Conservation (phyloP, 2,329 filamentous ascomycete genomes). For the Aspergillus amoenus region DNA sequence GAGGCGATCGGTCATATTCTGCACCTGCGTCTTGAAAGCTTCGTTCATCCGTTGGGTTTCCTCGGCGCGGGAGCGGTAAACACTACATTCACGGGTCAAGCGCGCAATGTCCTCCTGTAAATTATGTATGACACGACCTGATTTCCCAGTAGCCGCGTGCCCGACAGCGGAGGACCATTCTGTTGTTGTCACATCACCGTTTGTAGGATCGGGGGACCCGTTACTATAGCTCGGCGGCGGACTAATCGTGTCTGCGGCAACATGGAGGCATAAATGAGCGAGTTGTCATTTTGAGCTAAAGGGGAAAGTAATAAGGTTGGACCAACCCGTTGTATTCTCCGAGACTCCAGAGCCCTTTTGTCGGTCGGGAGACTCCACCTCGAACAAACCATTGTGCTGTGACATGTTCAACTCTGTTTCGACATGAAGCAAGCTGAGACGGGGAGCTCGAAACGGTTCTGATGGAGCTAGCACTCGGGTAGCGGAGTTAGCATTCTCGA, state of each 20-base stretch:
- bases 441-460: constrained; percentile 31
- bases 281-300: not conserved
- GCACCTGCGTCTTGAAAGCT: constrained; percentile 43
- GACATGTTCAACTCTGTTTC: constrained; percentile 46
- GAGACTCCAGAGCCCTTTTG: constrained; percentile 22
- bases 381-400: constrained; percentile 41
- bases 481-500: constrained; percentile 28
- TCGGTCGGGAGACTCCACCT: constrained; percentile 25
- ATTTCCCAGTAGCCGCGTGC: constrained; percentile 51
- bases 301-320: not conserved
- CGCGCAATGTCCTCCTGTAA: constrained; percentile 52
- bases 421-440: constrained; percentile 40
- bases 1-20: constrained; percentile 47
- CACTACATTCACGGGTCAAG: constrained; percentile 46
- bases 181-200: constrained; percentile 29
- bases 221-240: constrained; percentile 28
- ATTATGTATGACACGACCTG: constrained; percentile 51
- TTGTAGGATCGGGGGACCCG: constrained; percentile 28
- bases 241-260: constrained; percentile 19
- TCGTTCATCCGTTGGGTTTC: constrained; percentile 50
- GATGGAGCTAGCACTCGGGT: constrained; percentile 19
- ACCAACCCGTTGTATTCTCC: constrained; percentile 27
- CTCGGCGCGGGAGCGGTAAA: constrained; percentile 46
- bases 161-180: constrained; percentile 53
- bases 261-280: not conserved